These are phyloP conservation scores for Drosera spatulata DNA, from an alignment of 179 eudicot species.

Conservation along the genomic window DNA sequence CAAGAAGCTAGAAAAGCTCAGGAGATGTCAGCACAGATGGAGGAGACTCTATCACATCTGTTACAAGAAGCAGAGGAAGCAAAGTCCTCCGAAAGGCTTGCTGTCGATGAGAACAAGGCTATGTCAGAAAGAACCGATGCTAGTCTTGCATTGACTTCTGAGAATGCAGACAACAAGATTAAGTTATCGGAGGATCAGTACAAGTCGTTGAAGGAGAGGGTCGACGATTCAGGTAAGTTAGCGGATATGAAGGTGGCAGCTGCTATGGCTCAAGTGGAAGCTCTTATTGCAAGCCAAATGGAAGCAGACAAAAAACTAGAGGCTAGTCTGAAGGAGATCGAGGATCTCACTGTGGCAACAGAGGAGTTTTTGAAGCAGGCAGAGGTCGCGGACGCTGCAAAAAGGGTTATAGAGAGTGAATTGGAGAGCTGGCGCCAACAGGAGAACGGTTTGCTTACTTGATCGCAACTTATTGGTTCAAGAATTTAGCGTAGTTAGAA, in stretches of 20 bases:
- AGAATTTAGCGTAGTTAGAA: too few relatives aligned
- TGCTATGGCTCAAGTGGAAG: slow-evolving; percentile 80
- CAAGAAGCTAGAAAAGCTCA: slow-evolving; percentile 31
- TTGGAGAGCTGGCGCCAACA: too few relatives aligned
- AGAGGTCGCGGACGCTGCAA: slow-evolving; percentile 55
- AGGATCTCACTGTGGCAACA: slow-evolving; percentile 45
- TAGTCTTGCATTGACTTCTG: slow-evolving; percentile 76
- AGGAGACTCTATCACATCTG: slow-evolving; percentile 4
- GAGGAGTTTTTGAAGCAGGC: slow-evolving; percentile 63
- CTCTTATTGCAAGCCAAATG: slow-evolving; percentile 64
- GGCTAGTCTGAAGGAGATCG: slow-evolving; percentile 48
- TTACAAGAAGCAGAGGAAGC: slow-evolving; percentile 43
- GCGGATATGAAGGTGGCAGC: slow-evolving; percentile 83
- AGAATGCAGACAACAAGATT: slow-evolving; percentile 41
- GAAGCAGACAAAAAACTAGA: slow-evolving; percentile 51
- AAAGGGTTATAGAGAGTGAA: too few relatives aligned
- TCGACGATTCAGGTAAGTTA: slow-evolving; percentile 59
- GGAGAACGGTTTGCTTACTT: too few relatives aligned
- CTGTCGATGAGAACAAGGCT: slow-evolving; percentile 47
- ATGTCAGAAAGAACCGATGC: slow-evolving; percentile 56
- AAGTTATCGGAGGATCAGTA: slow-evolving; percentile 71
- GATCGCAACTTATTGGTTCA: too few relatives aligned
- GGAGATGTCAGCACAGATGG: slow-evolving; percentile 24
- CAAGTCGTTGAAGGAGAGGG: slow-evolving; percentile 60
- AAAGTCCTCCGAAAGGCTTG: slow-evolving; percentile 8